Conservation (phyloP, 2,329 filamentous ascomycete species). For the Fusarium compactum region DNA sequence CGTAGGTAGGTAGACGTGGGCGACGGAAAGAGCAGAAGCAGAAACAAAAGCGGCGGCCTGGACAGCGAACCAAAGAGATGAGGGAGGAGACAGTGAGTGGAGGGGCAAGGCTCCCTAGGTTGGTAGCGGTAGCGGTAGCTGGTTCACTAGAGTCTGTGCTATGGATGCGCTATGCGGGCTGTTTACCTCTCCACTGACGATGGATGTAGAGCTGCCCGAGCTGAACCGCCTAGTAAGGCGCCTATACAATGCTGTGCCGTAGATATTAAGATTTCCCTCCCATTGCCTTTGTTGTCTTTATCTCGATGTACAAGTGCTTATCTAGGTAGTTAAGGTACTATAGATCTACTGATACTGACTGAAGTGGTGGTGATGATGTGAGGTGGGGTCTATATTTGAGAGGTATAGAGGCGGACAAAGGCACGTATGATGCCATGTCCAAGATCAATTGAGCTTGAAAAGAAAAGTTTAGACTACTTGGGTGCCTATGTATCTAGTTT, state of each 20-base stretch:
- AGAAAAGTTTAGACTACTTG: not conserved
- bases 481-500: not conserved
- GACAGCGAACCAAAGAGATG: conserved; percentile 39
- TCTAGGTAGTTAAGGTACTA: not conserved
- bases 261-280: not conserved
- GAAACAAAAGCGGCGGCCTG: conserved; percentile 26
- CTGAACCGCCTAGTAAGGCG: not conserved
- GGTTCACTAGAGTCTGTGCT: conserved; percentile 37
- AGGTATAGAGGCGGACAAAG: not conserved
- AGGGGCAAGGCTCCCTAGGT: conserved; percentile 6
- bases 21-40: conserved; percentile 11
- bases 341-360: not conserved
- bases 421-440: not conserved
- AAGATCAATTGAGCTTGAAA: not conserved
- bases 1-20: conserved; percentile 4
- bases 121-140: not conserved
- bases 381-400: not conserved
- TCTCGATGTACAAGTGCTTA: not conserved
- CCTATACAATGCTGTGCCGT: not conserved
- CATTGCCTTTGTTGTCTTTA: not conserved
- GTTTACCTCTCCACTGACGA: not conserved
- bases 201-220: conserved; percentile 10
- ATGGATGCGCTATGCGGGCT: conserved; percentile 7
- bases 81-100: conserved; percentile 39
- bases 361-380: not conserved